Evolutionary conservation across 75 land plant genomes (phyloP), one percentile per base, ranked within the genome.

Genomic region (Selaginella moellendorffii): DNA sequence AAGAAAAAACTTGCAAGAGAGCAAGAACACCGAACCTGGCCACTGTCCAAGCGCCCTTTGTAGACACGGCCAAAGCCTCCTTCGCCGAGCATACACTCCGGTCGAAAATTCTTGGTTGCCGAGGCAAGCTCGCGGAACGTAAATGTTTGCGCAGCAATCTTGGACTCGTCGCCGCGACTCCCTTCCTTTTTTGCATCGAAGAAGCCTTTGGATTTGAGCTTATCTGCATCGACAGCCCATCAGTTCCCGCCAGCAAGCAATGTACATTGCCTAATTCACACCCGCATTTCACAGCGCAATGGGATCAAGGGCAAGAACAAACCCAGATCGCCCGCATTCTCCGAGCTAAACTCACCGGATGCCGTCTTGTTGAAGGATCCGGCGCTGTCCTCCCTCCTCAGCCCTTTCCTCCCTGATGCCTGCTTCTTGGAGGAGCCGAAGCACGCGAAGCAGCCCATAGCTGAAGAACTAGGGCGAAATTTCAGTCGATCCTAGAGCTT

Each of bases 51-150:
- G 66, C 76, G 67, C 10, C 76, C 76, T 66, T 58, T 72, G 51
- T 65, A 81, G 5, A 81, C 81, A 29, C 74, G 51, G 36, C 83
- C 81, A 26, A 77, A 76, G 20, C 86, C 86, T 8, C 86, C 84
- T 71, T 83, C 80, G 22, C 86, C 86, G 21, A 83, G 30, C 54
- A 79, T 81, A 54, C 53, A 70, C 12, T 64, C 66, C 1, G 62
- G 58, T 54, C 65, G 63, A 52, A 83, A 83, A 64, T 71, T 82
- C 52, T 73, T 54, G 1, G 86, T 83, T 5, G 86, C 86, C 59
- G 59, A 68, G 52, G 76, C 80, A 18, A 83, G 74, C 28, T 69
- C 70, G 30, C 71, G 72, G 54, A 74, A 79, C 54, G 70, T 75
- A 74, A 75, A 77, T n/a, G 63, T 29, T 64, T 64, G 54, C 1